phyloP scores from a whole-genome alignment of 192 early-diverging fungal species.

The Coemansia javaensis region DNA sequence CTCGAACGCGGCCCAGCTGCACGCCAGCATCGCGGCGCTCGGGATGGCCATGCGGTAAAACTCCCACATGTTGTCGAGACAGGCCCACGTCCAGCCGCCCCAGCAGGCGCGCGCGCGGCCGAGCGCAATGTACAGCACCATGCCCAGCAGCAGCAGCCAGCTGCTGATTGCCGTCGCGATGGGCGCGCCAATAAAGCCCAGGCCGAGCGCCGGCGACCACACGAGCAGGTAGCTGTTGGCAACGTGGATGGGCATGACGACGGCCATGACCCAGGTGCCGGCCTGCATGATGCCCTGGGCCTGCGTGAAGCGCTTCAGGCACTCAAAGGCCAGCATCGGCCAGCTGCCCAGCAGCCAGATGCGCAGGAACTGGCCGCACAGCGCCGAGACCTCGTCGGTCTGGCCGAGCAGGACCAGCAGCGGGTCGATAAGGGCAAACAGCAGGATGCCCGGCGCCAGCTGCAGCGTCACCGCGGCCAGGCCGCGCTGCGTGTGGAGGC shows the following conservation, averaged over 20 bases:
- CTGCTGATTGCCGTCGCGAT: slow-evolving; percentile 62
- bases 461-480: slow-evolving; percentile 39
- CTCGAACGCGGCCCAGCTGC: slow-evolving; percentile 84
- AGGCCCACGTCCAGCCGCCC: slow-evolving; percentile 72
- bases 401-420: slow-evolving; percentile 72
- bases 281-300: slow-evolving; percentile 92
- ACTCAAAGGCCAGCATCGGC: slow-evolving; percentile 76
- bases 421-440: slow-evolving; percentile 45
- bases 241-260: slow-evolving; percentile 33
- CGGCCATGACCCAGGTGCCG: slow-evolving; percentile 34
- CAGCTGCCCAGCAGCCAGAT: slow-evolving; percentile 71
- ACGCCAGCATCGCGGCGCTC: slow-evolving; percentile 76
- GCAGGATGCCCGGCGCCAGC: slow-evolving; percentile 14
- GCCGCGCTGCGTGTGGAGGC: slow-evolving; percentile 40
- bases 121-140: slow-evolving; percentile 52
- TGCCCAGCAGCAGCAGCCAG: slow-evolving; percentile 55
- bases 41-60: slow-evolving; percentile 75
- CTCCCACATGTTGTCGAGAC: slow-evolving; percentile 57
- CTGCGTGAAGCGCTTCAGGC: slow-evolving; percentile 78
- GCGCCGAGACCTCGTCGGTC: slow-evolving; percentile 61
- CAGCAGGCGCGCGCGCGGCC: slow-evolving; percentile 55
- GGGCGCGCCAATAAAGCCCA: slow-evolving; percentile 70
- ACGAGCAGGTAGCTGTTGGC: slow-evolving; percentile 31
- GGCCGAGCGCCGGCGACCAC: slow-evolving; percentile 41
- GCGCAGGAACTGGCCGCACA: slow-evolving; percentile 66